Evolutionary conservation across 1,139 yeast genomes (phyloP).

Genomic region (Suhomyces bolitotheri): DNA sequence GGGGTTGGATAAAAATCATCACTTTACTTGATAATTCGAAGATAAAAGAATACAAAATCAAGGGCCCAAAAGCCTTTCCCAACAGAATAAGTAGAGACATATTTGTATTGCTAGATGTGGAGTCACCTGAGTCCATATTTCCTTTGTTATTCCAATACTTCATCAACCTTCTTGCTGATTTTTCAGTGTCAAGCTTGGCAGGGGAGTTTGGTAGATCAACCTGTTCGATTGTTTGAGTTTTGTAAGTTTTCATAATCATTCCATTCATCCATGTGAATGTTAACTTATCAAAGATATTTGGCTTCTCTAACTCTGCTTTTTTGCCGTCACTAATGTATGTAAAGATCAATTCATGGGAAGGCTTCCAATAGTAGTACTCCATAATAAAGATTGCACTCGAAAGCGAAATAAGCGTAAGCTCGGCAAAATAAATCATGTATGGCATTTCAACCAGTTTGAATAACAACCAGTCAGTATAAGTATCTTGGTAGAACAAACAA

Average conservation of each 20-base stretch:
- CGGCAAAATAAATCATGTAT: conserved; percentile 17
- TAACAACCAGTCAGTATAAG: conserved; percentile 27
- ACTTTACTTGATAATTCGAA: conserved; percentile 49
- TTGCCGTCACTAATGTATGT: conserved; percentile 17
- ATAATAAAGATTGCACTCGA: conserved; percentile 23
- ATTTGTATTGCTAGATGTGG: conserved; percentile 5
- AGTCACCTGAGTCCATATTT: conserved; percentile 1
- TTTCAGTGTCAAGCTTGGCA: conserved; percentile 42
- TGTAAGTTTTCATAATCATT: conserved; percentile 50
- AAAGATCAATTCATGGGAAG: conserved; percentile 26
- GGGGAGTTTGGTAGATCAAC: conserved; percentile 60
- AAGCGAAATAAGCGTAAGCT: conserved; percentile 21
- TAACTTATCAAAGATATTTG: conserved; percentile 50
- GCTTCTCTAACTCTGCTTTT: conserved; percentile 27
- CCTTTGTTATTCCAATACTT: conserved; percentile 19
- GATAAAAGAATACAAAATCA: conserved; percentile 41
- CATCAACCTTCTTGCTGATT: conserved; percentile 19
- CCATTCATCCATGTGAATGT: conserved; percentile 67
- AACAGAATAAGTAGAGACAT: conserved; percentile 47
- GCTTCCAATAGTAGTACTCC: conserved; percentile 34
- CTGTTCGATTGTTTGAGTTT: conserved; percentile 46
- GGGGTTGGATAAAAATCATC: conserved; percentile 56
- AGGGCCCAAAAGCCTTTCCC: conserved; percentile 48
- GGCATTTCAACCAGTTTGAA: conserved; percentile 18
- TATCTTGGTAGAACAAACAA: conserved; percentile 31